Percentiles rank a stretch among this genome's conserved stretches.
These are phyloP conservation scores for Rhypophila decipiens DNA, from an alignment of 495 filamentous ascomycete genomes.

Conservation along the genomic window DNA sequence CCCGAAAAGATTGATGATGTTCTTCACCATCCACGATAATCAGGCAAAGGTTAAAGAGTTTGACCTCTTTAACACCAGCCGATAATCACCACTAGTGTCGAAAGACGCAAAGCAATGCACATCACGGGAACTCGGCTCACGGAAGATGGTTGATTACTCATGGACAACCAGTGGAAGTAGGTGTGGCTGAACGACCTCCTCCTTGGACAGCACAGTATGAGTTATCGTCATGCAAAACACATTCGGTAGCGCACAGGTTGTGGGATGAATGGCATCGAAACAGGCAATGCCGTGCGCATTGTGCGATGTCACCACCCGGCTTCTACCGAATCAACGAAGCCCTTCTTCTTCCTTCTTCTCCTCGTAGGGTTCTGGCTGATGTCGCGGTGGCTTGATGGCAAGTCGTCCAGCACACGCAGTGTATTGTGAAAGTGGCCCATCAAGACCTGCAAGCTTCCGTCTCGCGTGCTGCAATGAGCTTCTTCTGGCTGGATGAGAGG, in stretches of 20 bases:
- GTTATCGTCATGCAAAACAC: background rate
- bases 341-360: background rate
- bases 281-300: conserved; percentile 6
- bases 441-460: conserved; percentile 13
- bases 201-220: too few species aligned
- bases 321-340: conserved; percentile 21
- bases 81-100: too few species aligned
- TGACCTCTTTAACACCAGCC: too few species aligned
- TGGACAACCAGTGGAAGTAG: too few species aligned
- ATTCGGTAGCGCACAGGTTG: background rate
- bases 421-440: background rate
- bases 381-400: conserved; percentile 22
- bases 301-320: conserved; percentile 15
- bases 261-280: background rate
- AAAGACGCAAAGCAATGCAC: too few species aligned
- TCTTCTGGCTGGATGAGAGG: conserved; percentile 16
- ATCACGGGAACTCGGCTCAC: too few species aligned
- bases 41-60: too few species aligned
- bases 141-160: too few species aligned
- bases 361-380: background rate
- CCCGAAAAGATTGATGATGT: too few species aligned
- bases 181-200: too few species aligned
- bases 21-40: too few species aligned
- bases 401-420: background rate
- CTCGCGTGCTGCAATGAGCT: conserved; percentile 4